Conservation (phyloP, 495 filamentous ascomycete genomes). For the Clohesyomyces aquaticus region DNA sequence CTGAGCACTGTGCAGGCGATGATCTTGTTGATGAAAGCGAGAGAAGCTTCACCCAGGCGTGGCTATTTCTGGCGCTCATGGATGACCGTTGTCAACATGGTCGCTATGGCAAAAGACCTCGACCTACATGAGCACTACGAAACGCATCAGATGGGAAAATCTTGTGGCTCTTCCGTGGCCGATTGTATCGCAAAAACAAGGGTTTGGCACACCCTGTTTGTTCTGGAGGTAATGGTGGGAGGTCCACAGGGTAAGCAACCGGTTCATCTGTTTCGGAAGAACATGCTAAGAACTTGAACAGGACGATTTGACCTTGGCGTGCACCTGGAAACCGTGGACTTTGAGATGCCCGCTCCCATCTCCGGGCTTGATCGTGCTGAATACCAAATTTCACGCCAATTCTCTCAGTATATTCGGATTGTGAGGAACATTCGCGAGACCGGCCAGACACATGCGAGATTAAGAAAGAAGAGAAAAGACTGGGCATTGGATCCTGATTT, state of each 20-base stretch:
- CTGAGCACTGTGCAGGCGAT: conserved; percentile 93
- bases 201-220: conserved; percentile 88
- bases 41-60: conserved; percentile 86
- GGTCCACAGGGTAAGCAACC: conserved; percentile 78
- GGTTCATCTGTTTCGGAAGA: conserved; percentile 1
- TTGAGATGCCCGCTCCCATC: conserved; percentile 64
- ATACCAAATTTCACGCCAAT: conserved; percentile 76
- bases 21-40: conserved; percentile 84
- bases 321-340: conserved; percentile 75
- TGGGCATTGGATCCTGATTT: conserved; percentile 90
- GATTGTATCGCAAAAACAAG: conserved; percentile 85
- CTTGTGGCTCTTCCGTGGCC: conserved; percentile 67
- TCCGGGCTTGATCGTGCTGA: conserved; percentile 77
- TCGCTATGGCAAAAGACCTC: conserved; percentile 91
- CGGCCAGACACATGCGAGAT: conserved; percentile 71
- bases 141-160: conserved; percentile 69
- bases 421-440: conserved; percentile 79
- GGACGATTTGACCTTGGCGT: conserved; percentile 83
- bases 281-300: conserved; percentile 45
- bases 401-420: conserved; percentile 74
- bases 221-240: conserved; percentile 90
- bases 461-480: conserved; percentile 78
- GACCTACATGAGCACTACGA: conserved; percentile 86
- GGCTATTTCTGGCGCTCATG: conserved; percentile 98
- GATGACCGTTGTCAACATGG: conserved; percentile 92